Base-by-base conservation (phyloP, 1,139 yeast genomes). In the Blastobotrys capitulatus region DNA sequence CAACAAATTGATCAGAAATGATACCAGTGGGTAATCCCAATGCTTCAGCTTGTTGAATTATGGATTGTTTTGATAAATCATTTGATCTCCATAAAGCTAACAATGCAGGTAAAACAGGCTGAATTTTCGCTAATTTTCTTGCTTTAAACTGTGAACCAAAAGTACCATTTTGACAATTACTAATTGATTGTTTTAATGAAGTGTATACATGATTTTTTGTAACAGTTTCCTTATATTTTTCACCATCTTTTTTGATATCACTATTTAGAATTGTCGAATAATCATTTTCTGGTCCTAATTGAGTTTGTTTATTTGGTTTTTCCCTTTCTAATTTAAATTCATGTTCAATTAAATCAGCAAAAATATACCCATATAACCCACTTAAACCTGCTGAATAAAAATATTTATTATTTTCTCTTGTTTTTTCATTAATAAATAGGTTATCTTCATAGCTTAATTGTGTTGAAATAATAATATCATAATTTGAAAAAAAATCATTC, bases 341-440 rank as follows among this genome's bases (percentile, higher is more conserved):
- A 65, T 87, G 90, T 48, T 74, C 66, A 18, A 88, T 78, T 53
- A 92, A 73, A 65, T 94, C 98, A 2, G 82, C 82, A 60, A 90
- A 81, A 1, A 87, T 76, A 61, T 80, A 86, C 1, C 96, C 97
- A 64, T 78, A 88, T 64, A 89, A 70, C 0, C 98, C 98, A 63
- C 84, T 86, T 8, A 81, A 63, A 0, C 83, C 85, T 0, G 87
- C 70, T 4, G 79, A 75, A 63, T 86, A 88, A 38, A 92, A 71
- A 1, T 95, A 87, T 32, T 82, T 76, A 31, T 72, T 71, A 26
- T 75, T 69, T 1, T 61, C 51, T 57, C 97, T 76, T 2, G 90
- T 75, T 25, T 75, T 65, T 0, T 60, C 59, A 61, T 88, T 86
- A 40, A 72, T 43, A 9, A 55, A 52, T 19, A 59, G 57, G 7